phyloP scores from a whole-genome alignment of 441 rosid species.

The Viola pubescens region DNA sequence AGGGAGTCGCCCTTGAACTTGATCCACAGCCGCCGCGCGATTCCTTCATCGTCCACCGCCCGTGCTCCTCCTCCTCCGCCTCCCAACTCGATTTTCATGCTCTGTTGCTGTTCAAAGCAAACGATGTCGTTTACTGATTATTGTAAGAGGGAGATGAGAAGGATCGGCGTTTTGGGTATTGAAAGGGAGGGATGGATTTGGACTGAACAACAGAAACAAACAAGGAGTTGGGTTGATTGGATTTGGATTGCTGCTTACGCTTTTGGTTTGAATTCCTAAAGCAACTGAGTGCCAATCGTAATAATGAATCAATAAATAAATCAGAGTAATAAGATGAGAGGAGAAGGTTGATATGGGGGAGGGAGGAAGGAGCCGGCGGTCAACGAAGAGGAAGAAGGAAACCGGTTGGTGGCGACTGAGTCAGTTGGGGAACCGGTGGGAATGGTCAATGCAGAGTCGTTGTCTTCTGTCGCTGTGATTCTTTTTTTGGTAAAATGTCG shows the following conservation, averaged over 20 bases:
- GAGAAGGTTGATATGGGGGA: not conserved
- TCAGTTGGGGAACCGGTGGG: not conserved
- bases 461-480: not conserved
- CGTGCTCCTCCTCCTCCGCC: constrained; percentile 7
- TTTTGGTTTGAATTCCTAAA: no score
- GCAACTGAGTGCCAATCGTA: no score
- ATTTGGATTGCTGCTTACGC: not conserved
- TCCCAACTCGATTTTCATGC: not conserved
- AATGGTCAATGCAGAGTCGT: no score
- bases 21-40: constrained; percentile 29
- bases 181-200: not conserved
- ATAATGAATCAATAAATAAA: no score
- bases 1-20: constrained; percentile 26
- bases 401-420: constrained; percentile 1
- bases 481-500: no score
- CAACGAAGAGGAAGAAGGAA: constrained; percentile 11
- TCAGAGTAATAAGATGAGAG: no score
- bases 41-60: constrained; percentile 27
- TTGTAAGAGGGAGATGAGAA: not conserved
- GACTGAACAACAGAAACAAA: not conserved
- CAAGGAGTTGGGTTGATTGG: not conserved
- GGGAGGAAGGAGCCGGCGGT: constrained; percentile 19
- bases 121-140: not conserved
- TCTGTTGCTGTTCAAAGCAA: not conserved
- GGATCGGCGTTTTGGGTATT: constrained; percentile 1